Percentiles rank a stretch among this genome's conserved stretches.
Conservation (phyloP, 441 rosid genomes). For the Gossypium davidsonii region DNA sequence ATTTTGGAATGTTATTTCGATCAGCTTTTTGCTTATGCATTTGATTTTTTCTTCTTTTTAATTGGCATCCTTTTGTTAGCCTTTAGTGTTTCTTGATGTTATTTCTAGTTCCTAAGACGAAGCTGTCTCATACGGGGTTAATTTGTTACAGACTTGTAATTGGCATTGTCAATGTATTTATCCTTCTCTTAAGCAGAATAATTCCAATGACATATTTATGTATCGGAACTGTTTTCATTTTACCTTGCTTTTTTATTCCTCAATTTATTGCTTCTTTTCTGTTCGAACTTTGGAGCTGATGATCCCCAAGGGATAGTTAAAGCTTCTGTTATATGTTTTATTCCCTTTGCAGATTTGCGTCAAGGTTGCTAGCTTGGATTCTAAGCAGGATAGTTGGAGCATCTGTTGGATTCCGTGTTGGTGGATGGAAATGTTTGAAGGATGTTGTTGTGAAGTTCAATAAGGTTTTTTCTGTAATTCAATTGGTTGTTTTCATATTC, state of each 20-base stretch:
- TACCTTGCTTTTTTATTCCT: not conserved
- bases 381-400: constrained; percentile 78
- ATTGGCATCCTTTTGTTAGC: not conserved
- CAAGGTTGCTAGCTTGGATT: constrained; percentile 80
- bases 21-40: not conserved
- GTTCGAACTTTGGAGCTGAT: not conserved
- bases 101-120: not conserved
- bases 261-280: not conserved
- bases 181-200: not conserved
- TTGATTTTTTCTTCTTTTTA: not conserved
- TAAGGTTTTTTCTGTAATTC: constrained; percentile 43
- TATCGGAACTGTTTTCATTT: not conserved
- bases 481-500: not conserved
- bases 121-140: not conserved
- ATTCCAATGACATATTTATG: not conserved
- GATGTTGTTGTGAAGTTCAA: constrained; percentile 77
- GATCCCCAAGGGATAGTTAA: not conserved
- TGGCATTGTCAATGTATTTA: not conserved
- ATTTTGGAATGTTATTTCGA: constrained; percentile 2
- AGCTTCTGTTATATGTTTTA: constrained; percentile 13
- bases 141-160: not conserved
- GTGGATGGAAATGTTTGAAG: constrained; percentile 90
- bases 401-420: constrained; percentile 71
- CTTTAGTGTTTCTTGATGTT: constrained; percentile 2
- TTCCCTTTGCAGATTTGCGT: constrained; percentile 53